Evolutionary conservation across 495 filamentous ascomycete species (phyloP).

Genomic region (Aspergillus asperescens): DNA sequence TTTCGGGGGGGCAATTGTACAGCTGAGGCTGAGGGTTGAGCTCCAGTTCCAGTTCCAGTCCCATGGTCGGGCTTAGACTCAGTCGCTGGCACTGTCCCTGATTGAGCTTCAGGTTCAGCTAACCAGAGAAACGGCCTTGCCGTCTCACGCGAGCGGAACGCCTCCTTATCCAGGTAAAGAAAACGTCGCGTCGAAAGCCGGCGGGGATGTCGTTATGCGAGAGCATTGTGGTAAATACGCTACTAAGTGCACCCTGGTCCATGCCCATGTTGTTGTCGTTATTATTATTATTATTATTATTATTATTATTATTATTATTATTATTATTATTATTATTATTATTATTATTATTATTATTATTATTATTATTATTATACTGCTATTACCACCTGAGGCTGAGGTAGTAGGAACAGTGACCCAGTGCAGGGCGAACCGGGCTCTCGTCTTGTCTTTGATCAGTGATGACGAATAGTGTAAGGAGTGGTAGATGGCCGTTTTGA

Average conservation of each 20-base stretch:
- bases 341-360: too few species aligned
- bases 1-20: constrained; percentile 8
- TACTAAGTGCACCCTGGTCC: constrained; percentile 5
- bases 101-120: constrained; percentile 6
- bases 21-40: not conserved
- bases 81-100: not conserved
- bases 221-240: constrained; percentile 5
- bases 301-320: too few species aligned
- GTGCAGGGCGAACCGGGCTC: constrained; percentile 10
- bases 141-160: constrained; percentile 6
- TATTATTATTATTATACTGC: too few species aligned
- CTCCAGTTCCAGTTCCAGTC: not conserved
- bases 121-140: constrained; percentile 11
- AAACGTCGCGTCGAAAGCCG: constrained; percentile 14
- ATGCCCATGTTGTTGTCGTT: not conserved
- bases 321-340: too few species aligned
- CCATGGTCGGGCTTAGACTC: not conserved
- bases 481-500: constrained; percentile 12
- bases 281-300: too few species aligned
- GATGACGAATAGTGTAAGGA: constrained; percentile 4
- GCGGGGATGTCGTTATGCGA: constrained; percentile 5
- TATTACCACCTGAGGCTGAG: not conserved
- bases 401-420: constrained; percentile 8
- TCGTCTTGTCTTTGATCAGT: constrained; percentile 8
- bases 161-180: constrained; percentile 15